Percentiles rank a stretch among this genome's conserved stretches.
These are phyloP conservation scores for Eucalyptus rudis DNA, from an alignment of 345 rosid genomes.

Conservation along the genomic window DNA sequence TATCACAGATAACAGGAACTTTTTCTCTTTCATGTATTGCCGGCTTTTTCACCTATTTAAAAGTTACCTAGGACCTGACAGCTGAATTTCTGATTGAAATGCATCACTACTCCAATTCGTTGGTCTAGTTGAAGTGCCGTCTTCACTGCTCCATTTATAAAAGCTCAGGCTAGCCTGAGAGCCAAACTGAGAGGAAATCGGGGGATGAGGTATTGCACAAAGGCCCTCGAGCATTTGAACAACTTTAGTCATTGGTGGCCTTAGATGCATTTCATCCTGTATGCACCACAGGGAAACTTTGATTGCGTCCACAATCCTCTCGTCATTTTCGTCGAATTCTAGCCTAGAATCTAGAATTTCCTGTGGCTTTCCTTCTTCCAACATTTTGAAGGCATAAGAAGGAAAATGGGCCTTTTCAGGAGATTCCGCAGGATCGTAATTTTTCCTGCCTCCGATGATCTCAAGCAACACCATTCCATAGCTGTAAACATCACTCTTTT, in stretches of 20 bases:
- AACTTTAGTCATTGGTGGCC: slow-evolving; percentile 48
- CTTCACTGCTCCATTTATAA: slow-evolving; percentile 21
- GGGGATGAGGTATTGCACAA: slow-evolving; percentile 20
- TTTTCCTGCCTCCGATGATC: slow-evolving; percentile 46
- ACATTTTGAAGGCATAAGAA: slow-evolving; percentile 37
- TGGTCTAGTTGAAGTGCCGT: slow-evolving; percentile 3
- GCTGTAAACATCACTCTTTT: slow-evolving; percentile 46
- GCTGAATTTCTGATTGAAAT: slow-evolving; percentile 10
- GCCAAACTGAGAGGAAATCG: slow-evolving; percentile 4
- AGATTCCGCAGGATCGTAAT: slow-evolving; percentile 7
- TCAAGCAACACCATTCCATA: slow-evolving; percentile 41
- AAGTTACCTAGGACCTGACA: slow-evolving; percentile 39
- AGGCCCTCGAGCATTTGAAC: slow-evolving; percentile 52
- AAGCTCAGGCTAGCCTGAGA: slow-evolving; percentile 1
- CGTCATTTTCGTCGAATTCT: slow-evolving; percentile 5
- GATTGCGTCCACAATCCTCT: slow-evolving; percentile 6
- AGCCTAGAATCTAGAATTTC: slow-evolving; percentile 30
- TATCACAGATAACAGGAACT: neutral
- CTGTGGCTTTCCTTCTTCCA: slow-evolving; percentile 15
- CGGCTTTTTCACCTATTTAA: neutral
- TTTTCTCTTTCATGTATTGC: neutral
- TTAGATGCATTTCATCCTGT: slow-evolving; percentile 32
- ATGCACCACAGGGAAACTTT: slow-evolving; percentile 51
- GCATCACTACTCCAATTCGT: slow-evolving; percentile 8
- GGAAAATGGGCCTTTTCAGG: slow-evolving; percentile 27